phyloP scores from a whole-genome alignment of 108 stramenopile genomes.

The Pseudonitzschia multistriata region DNA sequence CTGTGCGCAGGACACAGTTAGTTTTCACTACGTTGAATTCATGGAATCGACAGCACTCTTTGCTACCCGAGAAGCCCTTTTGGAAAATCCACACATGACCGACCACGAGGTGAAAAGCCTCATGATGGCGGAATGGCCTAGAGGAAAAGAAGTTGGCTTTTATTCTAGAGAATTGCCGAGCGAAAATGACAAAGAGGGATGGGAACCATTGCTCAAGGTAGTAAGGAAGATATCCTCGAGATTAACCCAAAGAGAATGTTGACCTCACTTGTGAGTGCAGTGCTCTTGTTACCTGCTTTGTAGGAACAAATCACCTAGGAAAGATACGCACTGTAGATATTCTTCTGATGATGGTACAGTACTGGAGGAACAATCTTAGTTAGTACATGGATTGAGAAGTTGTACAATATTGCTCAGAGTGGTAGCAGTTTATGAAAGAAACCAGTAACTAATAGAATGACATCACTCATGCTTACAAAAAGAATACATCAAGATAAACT shows the following conservation, averaged over 20 bases:
- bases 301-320: too few species aligned
- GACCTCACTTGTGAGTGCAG: not conserved
- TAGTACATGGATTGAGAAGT: too few species aligned
- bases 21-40: conserved; percentile 89
- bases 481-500: too few species aligned
- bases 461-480: too few species aligned
- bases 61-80: conserved; percentile 53
- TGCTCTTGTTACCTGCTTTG: too few species aligned
- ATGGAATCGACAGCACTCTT: conserved; percentile 68
- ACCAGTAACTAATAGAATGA: too few species aligned
- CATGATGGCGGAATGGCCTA: conserved; percentile 70
- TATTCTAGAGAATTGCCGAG: conserved; percentile 69
- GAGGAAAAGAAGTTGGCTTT: conserved; percentile 49
- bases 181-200: conserved; percentile 27
- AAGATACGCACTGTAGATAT: too few species aligned
- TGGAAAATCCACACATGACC: conserved; percentile 56
- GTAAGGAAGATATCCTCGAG: conserved; percentile 43
- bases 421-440: too few species aligned
- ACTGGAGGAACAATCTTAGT: too few species aligned
- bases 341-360: too few species aligned
- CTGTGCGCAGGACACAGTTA: conserved; percentile 70
- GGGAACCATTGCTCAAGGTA: conserved; percentile 36
- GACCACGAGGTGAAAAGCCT: conserved; percentile 58
- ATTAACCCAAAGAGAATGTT: conserved; percentile 46
- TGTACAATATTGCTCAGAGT: too few species aligned